Conservation (phyloP, 2,329 filamentous ascomycete genomes). For the Passalora sequoiae region DNA sequence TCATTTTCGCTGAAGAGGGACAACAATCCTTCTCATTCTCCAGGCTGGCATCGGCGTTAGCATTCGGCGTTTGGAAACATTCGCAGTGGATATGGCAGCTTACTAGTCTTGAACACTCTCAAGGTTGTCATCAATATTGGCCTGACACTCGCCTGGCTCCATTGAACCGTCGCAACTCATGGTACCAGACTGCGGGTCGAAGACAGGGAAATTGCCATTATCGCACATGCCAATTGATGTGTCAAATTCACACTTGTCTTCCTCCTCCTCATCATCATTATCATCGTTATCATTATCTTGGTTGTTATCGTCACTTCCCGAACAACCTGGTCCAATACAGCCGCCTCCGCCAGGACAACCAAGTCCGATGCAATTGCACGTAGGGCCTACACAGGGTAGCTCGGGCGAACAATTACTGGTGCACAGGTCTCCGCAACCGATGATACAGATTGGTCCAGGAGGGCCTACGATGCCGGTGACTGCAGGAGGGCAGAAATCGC, state of each 20-base stretch:
- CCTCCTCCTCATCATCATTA: neutral
- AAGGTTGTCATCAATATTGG: neutral
- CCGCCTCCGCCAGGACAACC: conserved; percentile 9
- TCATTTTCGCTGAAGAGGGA: neutral
- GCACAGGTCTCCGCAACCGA: conserved; percentile 6
- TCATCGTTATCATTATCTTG: neutral
- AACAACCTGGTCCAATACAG: conserved; percentile 9
- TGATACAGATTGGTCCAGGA: conserved; percentile 6
- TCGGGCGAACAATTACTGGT: neutral
- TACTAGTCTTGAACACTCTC: neutral
- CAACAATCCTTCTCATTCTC: conserved; percentile 1
- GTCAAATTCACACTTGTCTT: conserved; percentile 3
- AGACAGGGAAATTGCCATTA: conserved; percentile 5
- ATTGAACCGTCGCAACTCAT: conserved; percentile 2
- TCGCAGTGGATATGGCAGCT: too few species aligned
- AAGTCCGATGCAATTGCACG: conserved; percentile 8
- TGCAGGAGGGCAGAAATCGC: conserved; percentile 3
- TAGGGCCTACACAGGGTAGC: conserved; percentile 3
- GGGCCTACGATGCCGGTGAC: conserved; percentile 5
- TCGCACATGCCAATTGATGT: conserved; percentile 3
- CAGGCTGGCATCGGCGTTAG: too few species aligned
- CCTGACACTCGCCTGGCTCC: conserved; percentile 3
- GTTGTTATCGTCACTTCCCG: neutral
- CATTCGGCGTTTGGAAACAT: too few species aligned
- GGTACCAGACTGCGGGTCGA: neutral